Evolutionary conservation across 129 eudicot species (phyloP).

Genomic region (Kitagawia praeruptora): DNA sequence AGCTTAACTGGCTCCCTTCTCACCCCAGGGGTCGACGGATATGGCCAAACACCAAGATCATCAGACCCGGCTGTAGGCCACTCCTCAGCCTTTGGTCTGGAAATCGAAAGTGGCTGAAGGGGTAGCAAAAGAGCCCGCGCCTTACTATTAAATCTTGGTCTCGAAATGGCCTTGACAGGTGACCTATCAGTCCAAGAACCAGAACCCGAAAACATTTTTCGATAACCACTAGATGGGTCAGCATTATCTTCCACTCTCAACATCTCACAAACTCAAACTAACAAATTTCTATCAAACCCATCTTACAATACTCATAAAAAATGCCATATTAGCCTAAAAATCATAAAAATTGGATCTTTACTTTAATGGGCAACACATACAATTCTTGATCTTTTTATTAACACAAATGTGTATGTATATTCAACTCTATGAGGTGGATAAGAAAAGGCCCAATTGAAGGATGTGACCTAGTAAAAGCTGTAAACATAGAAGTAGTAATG

Average conservation of each 20-base stretch:
- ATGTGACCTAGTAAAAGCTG: slow-evolving; percentile 7
- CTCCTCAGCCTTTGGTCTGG: slow-evolving; percentile 60
- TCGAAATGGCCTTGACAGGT: slow-evolving; percentile 45
- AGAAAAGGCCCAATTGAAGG: not conserved
- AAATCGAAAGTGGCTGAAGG: slow-evolving; percentile 48
- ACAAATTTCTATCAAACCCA: not conserved
- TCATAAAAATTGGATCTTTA: not conserved
- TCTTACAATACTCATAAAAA: not conserved
- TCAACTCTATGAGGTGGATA: not conserved
- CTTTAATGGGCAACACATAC: not conserved
- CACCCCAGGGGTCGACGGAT: slow-evolving; percentile 58
- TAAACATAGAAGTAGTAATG: not conserved
- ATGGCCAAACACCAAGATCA: slow-evolving; percentile 72
- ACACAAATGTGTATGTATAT: not conserved
- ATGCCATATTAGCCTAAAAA: not conserved
- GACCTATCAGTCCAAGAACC: slow-evolving; percentile 65
- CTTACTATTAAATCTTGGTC: slow-evolving; percentile 33
- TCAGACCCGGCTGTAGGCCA: slow-evolving; percentile 82
- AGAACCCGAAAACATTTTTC: slow-evolving; percentile 56
- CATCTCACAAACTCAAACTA: slow-evolving; percentile 32
- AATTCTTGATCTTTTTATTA: not conserved
- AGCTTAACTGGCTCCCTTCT: slow-evolving; percentile 15
- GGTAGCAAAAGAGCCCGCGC: slow-evolving; percentile 54
- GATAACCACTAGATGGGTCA: slow-evolving; percentile 21
- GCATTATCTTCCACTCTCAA: slow-evolving; percentile 51